Evolutionary conservation across 768 basidiomycete genomes (phyloP).

Genomic region (Phanerochaete carnosa): DNA sequence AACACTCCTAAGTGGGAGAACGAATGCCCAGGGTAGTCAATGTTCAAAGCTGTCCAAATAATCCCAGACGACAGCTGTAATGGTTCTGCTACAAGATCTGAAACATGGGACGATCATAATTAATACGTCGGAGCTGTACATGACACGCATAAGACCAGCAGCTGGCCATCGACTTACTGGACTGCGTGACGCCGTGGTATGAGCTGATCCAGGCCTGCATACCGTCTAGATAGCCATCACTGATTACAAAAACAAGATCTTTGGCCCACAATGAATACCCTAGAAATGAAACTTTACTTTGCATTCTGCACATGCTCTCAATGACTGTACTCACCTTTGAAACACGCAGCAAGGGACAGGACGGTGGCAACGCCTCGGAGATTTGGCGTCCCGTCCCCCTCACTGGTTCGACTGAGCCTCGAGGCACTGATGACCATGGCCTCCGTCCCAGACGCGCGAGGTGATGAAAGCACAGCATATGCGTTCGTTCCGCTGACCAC

Average conservation of each 20-base stretch:
- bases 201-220: slow-evolving; percentile 89
- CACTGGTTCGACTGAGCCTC: slow-evolving; percentile 71
- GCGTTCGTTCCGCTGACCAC: slow-evolving; percentile 66
- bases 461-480: slow-evolving; percentile 79
- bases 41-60: slow-evolving; percentile 92
- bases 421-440: slow-evolving; percentile 90
- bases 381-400: slow-evolving; percentile 62
- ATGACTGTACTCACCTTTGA: slow-evolving; percentile 58
- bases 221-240: slow-evolving; percentile 86
- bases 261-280: slow-evolving; percentile 93
- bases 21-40: slow-evolving; percentile 96
- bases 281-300: slow-evolving; percentile 26
- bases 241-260: slow-evolving; percentile 86
- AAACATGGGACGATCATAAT: not conserved
- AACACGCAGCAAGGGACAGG: slow-evolving; percentile 76
- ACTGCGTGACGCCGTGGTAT: slow-evolving; percentile 70
- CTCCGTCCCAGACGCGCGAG: slow-evolving; percentile 90
- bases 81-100: slow-evolving; percentile 68
- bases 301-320: not conserved
- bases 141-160: not conserved
- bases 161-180: slow-evolving; percentile 43
- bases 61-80: slow-evolving; percentile 74
- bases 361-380: slow-evolving; percentile 85
- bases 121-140: not conserved
- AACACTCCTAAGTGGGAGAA: slow-evolving; percentile 96